Evolutionary conservation across 1,284 basidiomycete genomes (phyloP).

Genomic region (Cryptococcus sp.): DNA sequence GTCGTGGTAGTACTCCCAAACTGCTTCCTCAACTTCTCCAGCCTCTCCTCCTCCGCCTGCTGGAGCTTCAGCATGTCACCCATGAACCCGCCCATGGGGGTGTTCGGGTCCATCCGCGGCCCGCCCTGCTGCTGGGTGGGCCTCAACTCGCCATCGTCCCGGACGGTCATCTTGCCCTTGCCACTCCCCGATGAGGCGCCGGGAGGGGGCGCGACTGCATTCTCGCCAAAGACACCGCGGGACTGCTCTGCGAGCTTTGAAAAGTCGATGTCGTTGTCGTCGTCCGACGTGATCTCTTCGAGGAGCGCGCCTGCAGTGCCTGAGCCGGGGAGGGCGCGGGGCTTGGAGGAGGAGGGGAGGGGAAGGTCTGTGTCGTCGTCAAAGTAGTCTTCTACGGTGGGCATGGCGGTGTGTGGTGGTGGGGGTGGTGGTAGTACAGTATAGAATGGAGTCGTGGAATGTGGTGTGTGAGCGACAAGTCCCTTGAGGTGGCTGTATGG

Average conservation of each 20-base stretch:
- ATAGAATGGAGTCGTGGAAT: not conserved
- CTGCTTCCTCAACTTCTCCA: constrained; percentile 44
- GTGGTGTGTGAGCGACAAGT: not conserved
- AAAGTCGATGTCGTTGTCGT: constrained; percentile 50
- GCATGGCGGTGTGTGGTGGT: constrained; percentile 33
- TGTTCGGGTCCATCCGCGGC: constrained; percentile 38
- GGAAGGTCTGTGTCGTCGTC: constrained; percentile 83
- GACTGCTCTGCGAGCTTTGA: constrained; percentile 51
- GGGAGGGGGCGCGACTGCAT: constrained; percentile 30
- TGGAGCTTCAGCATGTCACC: constrained; percentile 51
- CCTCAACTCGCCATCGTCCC: constrained; percentile 30
- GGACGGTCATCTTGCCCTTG: constrained; percentile 36
- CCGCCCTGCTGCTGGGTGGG: constrained; percentile 15
- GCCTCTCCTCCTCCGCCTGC: constrained; percentile 45
- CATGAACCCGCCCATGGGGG: constrained; percentile 52
- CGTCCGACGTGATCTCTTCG: constrained; percentile 59
- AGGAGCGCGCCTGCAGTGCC: constrained; percentile 69
- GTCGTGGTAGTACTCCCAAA: constrained; percentile 38
- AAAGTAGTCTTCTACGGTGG: constrained; percentile 56
- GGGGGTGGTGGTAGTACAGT: not conserved
- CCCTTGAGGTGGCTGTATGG: not conserved
- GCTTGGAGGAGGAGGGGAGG: constrained; percentile 52
- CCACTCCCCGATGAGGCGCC: constrained; percentile 23
- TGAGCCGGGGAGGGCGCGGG: constrained; percentile 61
- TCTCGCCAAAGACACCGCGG: constrained; percentile 47